Conservation (phyloP, 2,329 filamentous ascomycete genomes). For the Aspergillus sp. region DNA sequence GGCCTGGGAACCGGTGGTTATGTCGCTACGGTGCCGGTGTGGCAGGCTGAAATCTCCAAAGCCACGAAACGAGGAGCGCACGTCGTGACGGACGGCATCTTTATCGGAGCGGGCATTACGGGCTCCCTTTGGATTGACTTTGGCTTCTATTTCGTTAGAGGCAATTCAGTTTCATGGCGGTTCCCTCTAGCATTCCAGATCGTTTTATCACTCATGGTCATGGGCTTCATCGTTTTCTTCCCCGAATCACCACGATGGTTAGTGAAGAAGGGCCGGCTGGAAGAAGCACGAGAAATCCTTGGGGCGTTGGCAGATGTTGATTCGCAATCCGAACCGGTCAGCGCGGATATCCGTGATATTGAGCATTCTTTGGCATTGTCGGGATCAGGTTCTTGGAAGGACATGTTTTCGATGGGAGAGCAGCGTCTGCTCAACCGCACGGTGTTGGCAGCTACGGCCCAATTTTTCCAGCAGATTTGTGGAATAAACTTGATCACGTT, state of each 20-base stretch:
- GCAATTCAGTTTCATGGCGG: constrained; percentile 28
- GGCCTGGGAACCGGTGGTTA: constrained; percentile 39
- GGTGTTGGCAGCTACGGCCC: constrained; percentile 40
- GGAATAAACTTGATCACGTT: constrained; percentile 33
- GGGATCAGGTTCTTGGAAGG: constrained; percentile 40
- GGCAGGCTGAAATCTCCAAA: constrained; percentile 26
- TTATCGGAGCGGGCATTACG: constrained; percentile 36
- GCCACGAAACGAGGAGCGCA: constrained; percentile 14
- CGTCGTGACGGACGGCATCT: constrained; percentile 29
- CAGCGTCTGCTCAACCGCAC: constrained; percentile 44
- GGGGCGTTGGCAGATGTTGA: constrained; percentile 8
- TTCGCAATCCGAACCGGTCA: constrained; percentile 29
- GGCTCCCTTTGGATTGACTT: constrained; percentile 42
- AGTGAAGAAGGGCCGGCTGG: constrained; percentile 15
- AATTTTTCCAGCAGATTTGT: constrained; percentile 39
- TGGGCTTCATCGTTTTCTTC: constrained; percentile 20
- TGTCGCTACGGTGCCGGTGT: constrained; percentile 39
- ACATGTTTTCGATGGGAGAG: constrained; percentile 44
- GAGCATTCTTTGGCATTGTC: constrained; percentile 35
- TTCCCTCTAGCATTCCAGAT: constrained; percentile 30
- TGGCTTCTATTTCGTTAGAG: constrained; percentile 25
- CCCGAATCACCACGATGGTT: constrained; percentile 33
- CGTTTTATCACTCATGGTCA: constrained; percentile 21
- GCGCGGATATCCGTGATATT: constrained; percentile 41
- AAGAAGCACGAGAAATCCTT: constrained; percentile 17